Base-by-base conservation (phyloP, 1,284 basidiomycete species). In the Malassezia yamatoensis region DNA sequence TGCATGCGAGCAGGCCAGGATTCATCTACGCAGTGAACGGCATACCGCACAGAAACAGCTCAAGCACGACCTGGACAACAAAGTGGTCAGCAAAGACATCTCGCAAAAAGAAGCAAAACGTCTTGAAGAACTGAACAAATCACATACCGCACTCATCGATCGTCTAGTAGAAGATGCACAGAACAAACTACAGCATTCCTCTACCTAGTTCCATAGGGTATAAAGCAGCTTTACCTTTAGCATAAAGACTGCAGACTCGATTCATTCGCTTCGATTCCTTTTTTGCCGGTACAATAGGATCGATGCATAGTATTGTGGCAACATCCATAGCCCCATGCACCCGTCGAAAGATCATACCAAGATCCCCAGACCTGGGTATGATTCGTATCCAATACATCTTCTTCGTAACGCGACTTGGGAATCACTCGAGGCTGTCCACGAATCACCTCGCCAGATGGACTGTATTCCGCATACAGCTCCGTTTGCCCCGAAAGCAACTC, bases 381-480 rank as follows among this genome's bases (percentile, higher is more conserved):
- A 73, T 99, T 99, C 77, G 91, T 91, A 68, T 86, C 80, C 67
- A 81, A 84, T n/a, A 90, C 88, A 20, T 60, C 65, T 16, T 64
- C 63, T 24, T 61, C 83, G 76, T 96, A 98, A 76, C 94, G 96
- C 39, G 88, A 91, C 67, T 81, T 81, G 13, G 83, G 82, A 75
- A 87, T 88, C 0, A 84, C 87, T 51, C 83, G 81, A 77, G 96
- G 90, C 61, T 83, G 82, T n/a, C 94, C 93, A 76, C 88, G 90
- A 66, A 96, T 81, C 52, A 96, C 80, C 72, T 88, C 85, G 20
- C 94, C 94, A 4, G 87, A 83, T 57, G 89, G 80, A 53, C 89
- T 93, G 76, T 96, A 99, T 78, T 99, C 94, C 44, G 96, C 87
- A 64, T 99, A 99, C 60, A 91, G 83, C 76, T 98, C 94, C 34